phyloP scores from a whole-genome alignment of 257 asterid species.

The Ehretia macrophylla region DNA sequence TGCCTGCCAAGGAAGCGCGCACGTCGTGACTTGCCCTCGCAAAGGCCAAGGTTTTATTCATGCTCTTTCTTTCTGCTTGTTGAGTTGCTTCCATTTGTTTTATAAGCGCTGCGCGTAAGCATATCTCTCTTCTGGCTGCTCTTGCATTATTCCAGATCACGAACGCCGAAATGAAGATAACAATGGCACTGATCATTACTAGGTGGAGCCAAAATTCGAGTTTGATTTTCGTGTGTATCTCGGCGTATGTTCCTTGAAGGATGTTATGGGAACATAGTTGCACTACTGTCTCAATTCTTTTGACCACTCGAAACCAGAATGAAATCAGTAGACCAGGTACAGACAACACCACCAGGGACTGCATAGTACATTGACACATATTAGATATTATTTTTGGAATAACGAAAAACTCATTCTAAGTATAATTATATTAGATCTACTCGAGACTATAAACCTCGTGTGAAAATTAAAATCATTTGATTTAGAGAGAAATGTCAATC shows the following conservation, averaged over 20 bases:
- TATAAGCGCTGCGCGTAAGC: conserved; percentile 40
- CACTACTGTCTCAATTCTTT: not conserved
- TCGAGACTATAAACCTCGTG: no score
- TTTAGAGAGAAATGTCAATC: not conserved
- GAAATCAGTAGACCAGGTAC: not conserved
- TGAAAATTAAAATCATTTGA: no score
- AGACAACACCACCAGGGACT: not conserved
- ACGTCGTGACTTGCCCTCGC: conserved; percentile 83
- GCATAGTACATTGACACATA: not conserved
- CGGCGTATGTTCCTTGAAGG: conserved; percentile 36
- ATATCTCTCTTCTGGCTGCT: conserved; percentile 51
- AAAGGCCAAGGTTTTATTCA: conserved; percentile 62
- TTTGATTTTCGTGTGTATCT: conserved; percentile 25
- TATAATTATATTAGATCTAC: no score
- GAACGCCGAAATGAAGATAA: conserved; percentile 19
- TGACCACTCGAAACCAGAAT: not conserved
- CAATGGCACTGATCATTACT: conserved; percentile 25
- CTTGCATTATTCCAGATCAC: conserved; percentile 13
- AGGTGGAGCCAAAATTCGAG: conserved; percentile 24
- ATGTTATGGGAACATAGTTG: not conserved
- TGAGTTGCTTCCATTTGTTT: conserved; percentile 74
- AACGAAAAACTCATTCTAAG: no score
- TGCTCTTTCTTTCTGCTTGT: conserved; percentile 65
- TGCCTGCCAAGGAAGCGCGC: conserved; percentile 61
- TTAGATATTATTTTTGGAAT: not conserved